Conservation (phyloP, 352 stramenopile species). For the Globisporangium paddicum region DNA sequence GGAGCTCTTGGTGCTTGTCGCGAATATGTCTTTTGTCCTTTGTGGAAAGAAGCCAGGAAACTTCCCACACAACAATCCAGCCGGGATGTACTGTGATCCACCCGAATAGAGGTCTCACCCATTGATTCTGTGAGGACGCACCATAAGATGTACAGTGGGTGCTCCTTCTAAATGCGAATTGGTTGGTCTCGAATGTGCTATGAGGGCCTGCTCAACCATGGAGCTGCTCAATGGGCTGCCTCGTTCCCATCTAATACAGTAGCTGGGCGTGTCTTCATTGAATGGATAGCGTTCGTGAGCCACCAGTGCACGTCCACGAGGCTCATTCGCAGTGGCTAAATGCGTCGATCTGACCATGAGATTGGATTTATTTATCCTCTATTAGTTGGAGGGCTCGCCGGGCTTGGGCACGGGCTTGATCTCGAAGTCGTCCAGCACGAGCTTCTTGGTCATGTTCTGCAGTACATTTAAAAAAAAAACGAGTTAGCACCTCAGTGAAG, state of each 20-base stretch:
- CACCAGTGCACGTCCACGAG: not conserved
- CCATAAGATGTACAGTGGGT: not conserved
- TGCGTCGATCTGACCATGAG: no score
- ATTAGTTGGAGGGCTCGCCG: constrained; percentile 24
- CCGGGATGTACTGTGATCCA: no score
- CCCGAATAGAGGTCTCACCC: not conserved
- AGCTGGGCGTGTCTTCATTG: not conserved
- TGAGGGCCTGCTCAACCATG: no score
- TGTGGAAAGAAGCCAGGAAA: not conserved
- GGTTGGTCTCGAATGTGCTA: not conserved
- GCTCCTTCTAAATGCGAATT: not conserved
- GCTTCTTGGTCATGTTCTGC: constrained; percentile 84
- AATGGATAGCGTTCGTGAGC: not conserved
- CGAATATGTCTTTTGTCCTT: not conserved
- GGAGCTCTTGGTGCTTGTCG: not conserved
- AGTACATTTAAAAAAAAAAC: not conserved
- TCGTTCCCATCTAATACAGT: no score
- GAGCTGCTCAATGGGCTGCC: no score
- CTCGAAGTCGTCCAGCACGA: constrained; percentile 78
- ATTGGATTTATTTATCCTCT: not conserved
- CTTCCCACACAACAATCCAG: not conserved
- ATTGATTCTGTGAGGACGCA: not conserved
- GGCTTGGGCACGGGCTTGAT: constrained; percentile 77
- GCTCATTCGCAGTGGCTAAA: not conserved
- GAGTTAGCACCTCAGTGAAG: not conserved